These are phyloP conservation scores for Gastroboletus turbinatus DNA, from an alignment of 1,284 basidiomycete species.

Conservation along the genomic window DNA sequence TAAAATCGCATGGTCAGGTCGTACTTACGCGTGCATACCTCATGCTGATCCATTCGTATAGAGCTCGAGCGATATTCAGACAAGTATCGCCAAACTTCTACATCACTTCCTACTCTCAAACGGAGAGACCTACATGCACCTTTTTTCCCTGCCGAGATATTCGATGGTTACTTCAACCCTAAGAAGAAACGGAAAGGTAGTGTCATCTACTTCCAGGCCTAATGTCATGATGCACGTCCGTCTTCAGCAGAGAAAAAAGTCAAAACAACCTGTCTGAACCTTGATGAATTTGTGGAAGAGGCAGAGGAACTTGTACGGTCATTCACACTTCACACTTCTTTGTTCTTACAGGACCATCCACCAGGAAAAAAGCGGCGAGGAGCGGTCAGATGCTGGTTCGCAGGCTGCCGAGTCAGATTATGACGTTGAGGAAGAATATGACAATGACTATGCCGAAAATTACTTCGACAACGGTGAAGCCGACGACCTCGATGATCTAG, in stretches of 20 bases:
- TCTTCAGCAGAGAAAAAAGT: conserved; percentile 37
- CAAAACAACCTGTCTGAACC: conserved; percentile 49
- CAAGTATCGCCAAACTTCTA: conserved; percentile 65
- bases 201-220: neutral
- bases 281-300: conserved; percentile 66
- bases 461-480: conserved; percentile 85
- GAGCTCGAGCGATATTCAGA: conserved; percentile 78
- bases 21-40: neutral
- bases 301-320: conserved; percentile 56
- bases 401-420: conserved; percentile 67
- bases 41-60: conserved; percentile 25
- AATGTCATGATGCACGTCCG: neutral
- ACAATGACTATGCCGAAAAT: conserved; percentile 83
- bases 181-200: conserved; percentile 58
- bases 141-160: conserved; percentile 76
- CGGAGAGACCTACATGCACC: conserved; percentile 66
- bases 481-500: conserved; percentile 73
- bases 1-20: conserved; percentile 58
- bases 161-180: conserved; percentile 77
- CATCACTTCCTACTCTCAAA: conserved; percentile 62
- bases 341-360: neutral
- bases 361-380: conserved; percentile 66
- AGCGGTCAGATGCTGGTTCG: conserved; percentile 62
- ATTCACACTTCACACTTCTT: neutral
- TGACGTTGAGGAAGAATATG: conserved; percentile 81